phyloP scores from a whole-genome alignment of 352 stramenopile genomes.

The Globisporangium paroecandrum region DNA sequence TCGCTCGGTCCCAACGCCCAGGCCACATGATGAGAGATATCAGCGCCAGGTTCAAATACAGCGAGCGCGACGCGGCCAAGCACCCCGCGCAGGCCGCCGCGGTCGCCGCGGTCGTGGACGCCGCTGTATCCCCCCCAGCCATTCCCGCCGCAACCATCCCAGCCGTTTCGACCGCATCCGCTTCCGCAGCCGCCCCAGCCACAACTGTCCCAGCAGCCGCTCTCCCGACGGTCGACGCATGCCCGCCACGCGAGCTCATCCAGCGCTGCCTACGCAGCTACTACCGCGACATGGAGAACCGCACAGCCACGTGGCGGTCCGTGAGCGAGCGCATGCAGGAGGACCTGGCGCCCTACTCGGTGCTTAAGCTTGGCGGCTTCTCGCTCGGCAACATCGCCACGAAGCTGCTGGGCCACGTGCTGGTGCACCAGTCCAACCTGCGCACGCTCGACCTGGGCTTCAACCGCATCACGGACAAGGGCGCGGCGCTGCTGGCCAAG shows the following conservation, averaged over 20 bases:
- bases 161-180: background rate
- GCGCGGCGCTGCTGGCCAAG: slow-evolving; percentile 47
- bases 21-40: slow-evolving; percentile 54
- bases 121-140: background rate
- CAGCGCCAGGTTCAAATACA: slow-evolving; percentile 74
- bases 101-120: slow-evolving; percentile 5
- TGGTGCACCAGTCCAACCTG: slow-evolving; percentile 39
- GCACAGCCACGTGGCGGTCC: slow-evolving; percentile 22
- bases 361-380: slow-evolving; percentile 79
- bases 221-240: slow-evolving; percentile 12
- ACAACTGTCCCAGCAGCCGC: background rate
- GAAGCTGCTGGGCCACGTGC: slow-evolving; percentile 51
- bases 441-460: slow-evolving; percentile 74
- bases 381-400: slow-evolving; percentile 66
- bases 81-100: slow-evolving; percentile 7
- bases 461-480: slow-evolving; percentile 75
- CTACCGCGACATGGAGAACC: slow-evolving; percentile 40
- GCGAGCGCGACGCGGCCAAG: slow-evolving; percentile 26
- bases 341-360: slow-evolving; percentile 54
- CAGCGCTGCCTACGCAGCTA: slow-evolving; percentile 55
- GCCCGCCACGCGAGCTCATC: slow-evolving; percentile 61
- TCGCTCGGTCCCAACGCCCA: slow-evolving; percentile 8
- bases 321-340: slow-evolving; percentile 48
- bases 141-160: background rate
- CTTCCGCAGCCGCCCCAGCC: background rate